Base-by-base conservation (phyloP, 1,139 yeast genomes). In the Meyerozyma athensensis region DNA sequence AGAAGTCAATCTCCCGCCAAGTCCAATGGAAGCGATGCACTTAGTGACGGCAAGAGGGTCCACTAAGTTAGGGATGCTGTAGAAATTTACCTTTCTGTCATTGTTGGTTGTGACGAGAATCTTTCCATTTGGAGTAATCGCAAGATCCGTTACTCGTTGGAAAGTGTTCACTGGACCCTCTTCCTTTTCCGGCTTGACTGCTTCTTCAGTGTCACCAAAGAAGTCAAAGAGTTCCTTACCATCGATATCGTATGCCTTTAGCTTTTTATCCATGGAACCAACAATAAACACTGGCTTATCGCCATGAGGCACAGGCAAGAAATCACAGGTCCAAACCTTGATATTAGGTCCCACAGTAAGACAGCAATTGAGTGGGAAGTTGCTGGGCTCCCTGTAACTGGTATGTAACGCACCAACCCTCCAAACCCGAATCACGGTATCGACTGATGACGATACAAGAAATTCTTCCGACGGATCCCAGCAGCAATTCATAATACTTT, bases 221-320 rank as follows among this genome's bases (percentile, higher is more conserved):
- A 70, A 70, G 45, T 70, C 75, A 48, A 67, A 66, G 9, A 69
- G 45, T 41, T 68, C 74, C 3, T 47, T 49, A 5, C 76, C 74
- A 17, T 61, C 58, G 18, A 74, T 50, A 47, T 80, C 77, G 63
- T 75, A 85, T 10, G 84, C 72, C 23, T 77, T 74, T 41, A 87
- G 72, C 35, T 77, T 80, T 45, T 80, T 79, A 54, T 86, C 96
- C 0, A 90, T 87, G 1, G 92, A 79, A 0, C 95, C 94, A 16
- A 84, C 68, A 8, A 86, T 68, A 44, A 86, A 81, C 41, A 72
- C 74, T 17, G 79, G 75, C 6, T 74, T 73, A 9, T 40, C 34
- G 13, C 40, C 34, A 18, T 39, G 39, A 9, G 35, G 39, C 19
- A 39, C 38, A 1, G 86, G 87, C 31, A 83, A 61, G 79, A 94